phyloP scores from a whole-genome alignment of 1,284 basidiomycete genomes.

The Ceratobasidium sp. region DNA sequence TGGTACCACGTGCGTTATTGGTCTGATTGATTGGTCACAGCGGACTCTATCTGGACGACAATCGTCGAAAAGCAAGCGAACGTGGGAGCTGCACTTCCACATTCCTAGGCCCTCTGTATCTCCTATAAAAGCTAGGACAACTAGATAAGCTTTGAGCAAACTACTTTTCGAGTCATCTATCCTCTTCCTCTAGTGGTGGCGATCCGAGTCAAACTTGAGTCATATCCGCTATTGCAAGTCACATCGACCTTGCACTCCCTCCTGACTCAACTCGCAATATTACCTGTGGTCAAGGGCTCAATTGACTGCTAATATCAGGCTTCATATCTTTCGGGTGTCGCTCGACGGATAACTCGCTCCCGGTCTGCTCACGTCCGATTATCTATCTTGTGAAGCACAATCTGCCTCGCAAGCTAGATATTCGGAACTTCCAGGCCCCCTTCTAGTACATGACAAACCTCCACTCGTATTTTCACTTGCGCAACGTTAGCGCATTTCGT shows the following conservation, averaged over 20 bases:
- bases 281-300: not conserved
- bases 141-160: not conserved
- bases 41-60: constrained; percentile 9
- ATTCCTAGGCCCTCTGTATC: not conserved
- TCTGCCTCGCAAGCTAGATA: constrained; percentile 39
- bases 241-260: not conserved
- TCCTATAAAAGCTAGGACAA: constrained; percentile 3
- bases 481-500: constrained; percentile 86
- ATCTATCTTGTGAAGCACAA: constrained; percentile 43
- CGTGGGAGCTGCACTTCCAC: constrained; percentile 11
- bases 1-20: constrained; percentile 7
- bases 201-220: constrained; percentile 26
- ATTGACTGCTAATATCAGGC: not conserved
- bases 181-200: not conserved
- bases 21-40: constrained; percentile 24
- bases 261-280: not conserved
- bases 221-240: not conserved
- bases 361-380: constrained; percentile 35
- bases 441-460: constrained; percentile 65
- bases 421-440: constrained; percentile 30
- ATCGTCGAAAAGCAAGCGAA: constrained; percentile 17
- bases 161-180: not conserved
- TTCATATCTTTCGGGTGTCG: not conserved
- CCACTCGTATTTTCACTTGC: constrained; percentile 83
- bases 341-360: not conserved